Evolutionary conservation across 306 rosid genomes (phyloP), one percentile per base, ranked within the genome.

Genomic region (Cicer pinnatifidum): DNA sequence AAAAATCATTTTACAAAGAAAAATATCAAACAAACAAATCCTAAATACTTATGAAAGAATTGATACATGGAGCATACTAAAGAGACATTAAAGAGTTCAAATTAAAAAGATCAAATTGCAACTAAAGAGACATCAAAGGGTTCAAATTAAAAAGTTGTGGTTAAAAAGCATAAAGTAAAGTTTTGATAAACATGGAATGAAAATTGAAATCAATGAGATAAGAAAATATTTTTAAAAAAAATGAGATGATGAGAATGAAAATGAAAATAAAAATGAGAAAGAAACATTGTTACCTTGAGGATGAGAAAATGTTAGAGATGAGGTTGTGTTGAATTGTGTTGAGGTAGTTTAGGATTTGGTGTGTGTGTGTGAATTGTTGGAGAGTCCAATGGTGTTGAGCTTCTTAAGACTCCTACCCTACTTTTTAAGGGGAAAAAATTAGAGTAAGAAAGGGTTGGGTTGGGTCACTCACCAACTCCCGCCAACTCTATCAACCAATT

Each of bases 391-490:
- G 44, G 37, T 5, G 33, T 33, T 35, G 12, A 50, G 77, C 0
- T 33, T 62, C 20, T 33, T 28, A 13, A 19, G 41, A 44, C 45
- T 72, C 59, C 39, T 16, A 46, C 53, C 13, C 33, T 28, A 28
- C 33, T 37, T 75, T 77, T 67, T 23, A 77, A 72, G 78, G 44
- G 6, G 56, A 9, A 45, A 20, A 40, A 44, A 0, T 17, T 13
- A 5, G 43, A 44, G 61, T 7, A 66, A 45, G 65, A 7, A 43
- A 54, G 58, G 13, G 62, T 9, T 41, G 61, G 78, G 75, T 51
- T 56, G 44, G 57, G 38, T 71, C 53, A 71, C 63, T 80, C 83
- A 80, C 83, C 83, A 80, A 80, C 83, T 66, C 83, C 79, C 79
- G 65, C 83, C 83, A 68, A 80, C 83, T 61, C 43, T 7, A 6